Percentiles rank a stretch among this genome's conserved stretches.
These are phyloP conservation scores for Fusarium gaditjirri DNA, from an alignment of 2,329 filamentous ascomycete genomes.

Conservation along the genomic window DNA sequence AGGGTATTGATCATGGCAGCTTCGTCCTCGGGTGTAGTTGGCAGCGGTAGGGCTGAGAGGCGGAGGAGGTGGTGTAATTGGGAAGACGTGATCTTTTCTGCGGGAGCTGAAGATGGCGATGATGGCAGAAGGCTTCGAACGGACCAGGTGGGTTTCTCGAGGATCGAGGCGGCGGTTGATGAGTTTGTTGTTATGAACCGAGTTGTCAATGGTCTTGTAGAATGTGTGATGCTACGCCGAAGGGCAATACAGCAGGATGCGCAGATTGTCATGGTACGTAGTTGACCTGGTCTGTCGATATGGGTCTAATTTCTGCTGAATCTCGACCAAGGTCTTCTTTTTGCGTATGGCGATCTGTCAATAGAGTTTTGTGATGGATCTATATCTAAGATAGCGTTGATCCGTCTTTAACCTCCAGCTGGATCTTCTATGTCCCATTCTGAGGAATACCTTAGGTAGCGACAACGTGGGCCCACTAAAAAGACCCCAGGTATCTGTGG, in stretches of 20 bases:
- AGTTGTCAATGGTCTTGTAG: background rate
- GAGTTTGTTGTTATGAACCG: constrained; percentile 21
- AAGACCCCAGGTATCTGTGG: constrained; percentile 24
- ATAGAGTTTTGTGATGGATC: background rate
- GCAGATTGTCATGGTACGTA: constrained; percentile 47
- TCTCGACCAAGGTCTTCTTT: background rate
- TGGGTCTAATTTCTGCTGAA: background rate
- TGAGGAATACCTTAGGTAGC: background rate
- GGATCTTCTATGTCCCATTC: constrained; percentile 15
- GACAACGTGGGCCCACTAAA: constrained; percentile 19
- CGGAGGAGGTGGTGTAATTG: constrained; percentile 87
- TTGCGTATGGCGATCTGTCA: background rate
- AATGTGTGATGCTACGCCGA: constrained; percentile 32
- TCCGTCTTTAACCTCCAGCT: background rate
- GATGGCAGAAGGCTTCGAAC: constrained; percentile 76
- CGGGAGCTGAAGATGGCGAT: constrained; percentile 41
- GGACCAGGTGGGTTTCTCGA: constrained; percentile 84
- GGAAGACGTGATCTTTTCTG: constrained; percentile 66
- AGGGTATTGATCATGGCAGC: constrained; percentile 77
- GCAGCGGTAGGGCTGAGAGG: constrained; percentile 85
- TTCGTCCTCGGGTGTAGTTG: constrained; percentile 71
- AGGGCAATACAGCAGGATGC: constrained; percentile 45
- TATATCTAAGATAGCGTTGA: background rate
- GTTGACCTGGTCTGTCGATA: background rate
- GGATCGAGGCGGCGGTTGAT: constrained; percentile 54